A percentile compares a stretch with the other conserved stretches of the same genome.
These are phyloP conservation scores for Aspergillus heteromorphus DNA, from an alignment of 495 filamentous ascomycete species.

Conservation along the genomic window DNA sequence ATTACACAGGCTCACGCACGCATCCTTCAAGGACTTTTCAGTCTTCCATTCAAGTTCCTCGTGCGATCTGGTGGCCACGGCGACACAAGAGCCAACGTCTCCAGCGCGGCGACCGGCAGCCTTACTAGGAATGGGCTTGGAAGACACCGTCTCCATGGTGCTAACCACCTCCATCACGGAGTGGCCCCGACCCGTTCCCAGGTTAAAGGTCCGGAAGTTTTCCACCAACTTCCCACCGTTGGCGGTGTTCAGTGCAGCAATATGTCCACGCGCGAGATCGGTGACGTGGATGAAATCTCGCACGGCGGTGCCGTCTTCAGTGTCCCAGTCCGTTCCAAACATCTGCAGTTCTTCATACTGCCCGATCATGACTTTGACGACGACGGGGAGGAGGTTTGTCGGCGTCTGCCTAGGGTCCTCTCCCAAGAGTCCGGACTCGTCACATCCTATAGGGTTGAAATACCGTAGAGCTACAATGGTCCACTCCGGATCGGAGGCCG, in stretches of 20 bases:
- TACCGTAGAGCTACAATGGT: conserved; percentile 59
- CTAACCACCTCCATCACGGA: conserved; percentile 48
- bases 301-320: conserved; percentile 55
- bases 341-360: conserved; percentile 47
- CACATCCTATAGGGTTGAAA: conserved; percentile 65
- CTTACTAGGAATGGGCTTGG: conserved; percentile 43
- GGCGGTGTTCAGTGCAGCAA: conserved; percentile 48
- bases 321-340: conserved; percentile 61
- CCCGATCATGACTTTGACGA: conserved; percentile 55
- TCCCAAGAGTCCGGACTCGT: conserved; percentile 58
- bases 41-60: conserved; percentile 89
- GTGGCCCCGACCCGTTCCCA: conserved; percentile 47
- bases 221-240: conserved; percentile 32
- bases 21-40: conserved; percentile 72
- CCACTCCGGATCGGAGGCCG: conserved; percentile 54
- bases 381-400: conserved; percentile 59
- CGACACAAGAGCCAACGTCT: conserved; percentile 74
- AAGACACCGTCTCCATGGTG: conserved; percentile 40
- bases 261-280: conserved; percentile 64
- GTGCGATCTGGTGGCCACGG: conserved; percentile 77
- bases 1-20: conserved; percentile 79
- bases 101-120: conserved; percentile 70
- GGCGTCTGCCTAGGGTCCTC: conserved; percentile 59
- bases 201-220: conserved; percentile 49
- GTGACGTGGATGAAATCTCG: conserved; percentile 57